Evolutionary conservation across 257 asterid genomes (phyloP).

Genomic region (Verbena officinalis): DNA sequence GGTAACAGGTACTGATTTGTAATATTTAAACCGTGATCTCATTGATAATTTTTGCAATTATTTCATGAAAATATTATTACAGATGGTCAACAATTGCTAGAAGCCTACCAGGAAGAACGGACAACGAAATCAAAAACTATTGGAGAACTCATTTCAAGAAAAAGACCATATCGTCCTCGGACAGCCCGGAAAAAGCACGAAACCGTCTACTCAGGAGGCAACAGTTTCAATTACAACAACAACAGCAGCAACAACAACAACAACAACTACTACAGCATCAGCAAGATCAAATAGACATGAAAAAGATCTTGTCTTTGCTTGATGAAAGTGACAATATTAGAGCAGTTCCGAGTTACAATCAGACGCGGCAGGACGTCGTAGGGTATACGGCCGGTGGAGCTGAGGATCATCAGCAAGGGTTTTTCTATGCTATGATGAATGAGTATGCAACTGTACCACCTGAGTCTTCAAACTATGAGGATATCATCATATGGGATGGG

Average conservation of each 20-base stretch:
- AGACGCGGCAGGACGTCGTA: constrained; percentile 44
- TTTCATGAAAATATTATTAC: constrained; percentile 2
- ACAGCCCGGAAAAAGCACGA: constrained; percentile 41
- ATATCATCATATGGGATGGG: constrained; percentile 60
- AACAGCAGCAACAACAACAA: constrained; percentile 47
- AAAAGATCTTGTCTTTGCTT: constrained; percentile 41
- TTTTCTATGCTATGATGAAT: constrained; percentile 36
- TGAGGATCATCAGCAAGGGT: constrained; percentile 29
- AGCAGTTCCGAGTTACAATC: constrained; percentile 33
- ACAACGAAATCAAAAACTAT: constrained; percentile 80
- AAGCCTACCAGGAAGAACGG: constrained; percentile 82
- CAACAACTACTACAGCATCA: constrained; percentile 41
- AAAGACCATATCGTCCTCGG: constrained; percentile 39
- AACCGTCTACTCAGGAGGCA: constrained; percentile 60
- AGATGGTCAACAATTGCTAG: constrained; percentile 92
- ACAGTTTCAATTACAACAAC: constrained; percentile 61
- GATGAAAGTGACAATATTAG: constrained; percentile 41
- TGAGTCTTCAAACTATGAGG: constrained; percentile 45
- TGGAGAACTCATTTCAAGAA: constrained; percentile 94
- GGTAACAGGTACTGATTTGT: constrained; percentile 71
- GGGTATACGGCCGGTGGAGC: constrained; percentile 26
- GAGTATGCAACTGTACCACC: constrained; percentile 35
- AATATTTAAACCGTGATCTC: too few species aligned
- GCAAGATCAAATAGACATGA: constrained; percentile 44
- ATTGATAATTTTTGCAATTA: not conserved